Percentiles rank a stretch among this genome's conserved stretches.
Conservation (phyloP, 371 early-diverging fungal species). For the Batkoa obscura region DNA sequence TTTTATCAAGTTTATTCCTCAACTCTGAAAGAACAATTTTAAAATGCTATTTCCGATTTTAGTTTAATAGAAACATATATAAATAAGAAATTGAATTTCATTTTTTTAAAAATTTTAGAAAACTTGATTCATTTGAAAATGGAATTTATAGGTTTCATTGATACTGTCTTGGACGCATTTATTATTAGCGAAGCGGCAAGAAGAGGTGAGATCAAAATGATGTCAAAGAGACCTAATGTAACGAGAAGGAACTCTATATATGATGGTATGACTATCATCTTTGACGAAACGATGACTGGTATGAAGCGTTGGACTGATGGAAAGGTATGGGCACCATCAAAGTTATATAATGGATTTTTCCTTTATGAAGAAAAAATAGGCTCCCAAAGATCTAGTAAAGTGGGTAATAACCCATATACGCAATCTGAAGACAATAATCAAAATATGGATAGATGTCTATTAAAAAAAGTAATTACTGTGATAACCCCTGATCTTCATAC, state of each 20-base stretch:
- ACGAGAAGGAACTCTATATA: slow-evolving; percentile 41
- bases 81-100: slow-evolving; percentile 20
- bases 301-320: slow-evolving; percentile 85
- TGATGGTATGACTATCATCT: slow-evolving; percentile 52
- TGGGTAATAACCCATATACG: not conserved
- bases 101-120: too few relatives aligned
- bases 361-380: slow-evolving; percentile 34
- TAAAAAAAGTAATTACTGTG: not conserved
- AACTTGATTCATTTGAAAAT: too few relatives aligned
- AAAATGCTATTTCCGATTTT: not conserved
- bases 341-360: slow-evolving; percentile 54
- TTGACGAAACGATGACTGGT: slow-evolving; percentile 61
- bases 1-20: too few relatives aligned
- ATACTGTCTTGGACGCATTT: slow-evolving; percentile 48
- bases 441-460: not conserved
- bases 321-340: slow-evolving; percentile 61
- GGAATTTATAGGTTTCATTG: slow-evolving; percentile 33
- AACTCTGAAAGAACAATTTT: too few relatives aligned
- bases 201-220: slow-evolving; percentile 30
- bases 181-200: slow-evolving; percentile 58
- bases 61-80: not conserved
- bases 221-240: slow-evolving; percentile 46
- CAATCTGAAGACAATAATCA: not conserved
- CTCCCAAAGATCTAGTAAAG: not conserved
- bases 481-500: not conserved